phyloP scores from a whole-genome alignment of 192 early-diverging fungal species.

The Rhizophagus clarus region DNA sequence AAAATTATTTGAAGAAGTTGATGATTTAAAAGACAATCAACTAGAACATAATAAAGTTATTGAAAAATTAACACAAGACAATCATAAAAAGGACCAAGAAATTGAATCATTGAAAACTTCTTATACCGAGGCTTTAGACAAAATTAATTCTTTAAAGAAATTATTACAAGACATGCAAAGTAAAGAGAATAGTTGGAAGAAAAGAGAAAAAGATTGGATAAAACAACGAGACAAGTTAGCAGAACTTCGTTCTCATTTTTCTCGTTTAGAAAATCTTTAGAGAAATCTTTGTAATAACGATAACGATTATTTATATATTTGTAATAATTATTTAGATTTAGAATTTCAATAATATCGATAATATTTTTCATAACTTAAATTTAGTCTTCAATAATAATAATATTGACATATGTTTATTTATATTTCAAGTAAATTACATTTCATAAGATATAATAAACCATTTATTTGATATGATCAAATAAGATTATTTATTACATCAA shows the following conservation, averaged over 20 bases:
- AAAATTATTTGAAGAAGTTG: slow-evolving; percentile 1
- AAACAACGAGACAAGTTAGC: not conserved
- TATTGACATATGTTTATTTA: too few species aligned
- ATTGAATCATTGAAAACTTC: not conserved
- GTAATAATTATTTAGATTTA: too few species aligned
- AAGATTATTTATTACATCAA: not conserved
- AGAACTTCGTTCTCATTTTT: not conserved
- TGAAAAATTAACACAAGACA: not conserved
- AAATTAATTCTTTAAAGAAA: not conserved
- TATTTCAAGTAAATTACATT: too few species aligned
- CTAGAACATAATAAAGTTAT: not conserved
- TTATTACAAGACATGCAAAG: not conserved
- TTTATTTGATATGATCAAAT: too few species aligned
- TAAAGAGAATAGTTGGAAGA: not conserved
- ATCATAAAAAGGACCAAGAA: not conserved
- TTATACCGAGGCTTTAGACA: not conserved
- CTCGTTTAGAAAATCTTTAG: not conserved
- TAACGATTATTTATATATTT: too few species aligned
- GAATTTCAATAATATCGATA: too few species aligned
- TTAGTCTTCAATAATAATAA: too few species aligned
- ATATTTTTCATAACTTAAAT: too few species aligned
- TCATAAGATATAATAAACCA: too few species aligned
- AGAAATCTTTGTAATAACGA: too few species aligned
- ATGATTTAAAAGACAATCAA: not conserved
- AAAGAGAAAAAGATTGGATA: not conserved